Conservation (phyloP, 176 grass and related monocot species). For the Eragrostis nindensis region DNA sequence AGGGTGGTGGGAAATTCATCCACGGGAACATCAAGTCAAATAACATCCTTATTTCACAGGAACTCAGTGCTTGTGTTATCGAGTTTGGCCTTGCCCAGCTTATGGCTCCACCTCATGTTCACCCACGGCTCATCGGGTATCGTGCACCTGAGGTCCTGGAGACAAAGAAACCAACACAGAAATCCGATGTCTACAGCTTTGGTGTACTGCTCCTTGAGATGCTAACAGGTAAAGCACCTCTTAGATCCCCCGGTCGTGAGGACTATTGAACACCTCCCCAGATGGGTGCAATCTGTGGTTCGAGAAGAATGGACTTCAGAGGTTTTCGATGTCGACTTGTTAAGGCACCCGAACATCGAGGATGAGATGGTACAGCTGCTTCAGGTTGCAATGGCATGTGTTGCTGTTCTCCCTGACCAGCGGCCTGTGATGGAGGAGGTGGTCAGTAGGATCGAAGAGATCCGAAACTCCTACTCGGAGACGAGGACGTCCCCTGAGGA, state of each 20-base stretch:
- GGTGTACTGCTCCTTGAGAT: constrained; percentile 89
- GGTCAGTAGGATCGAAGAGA: constrained; percentile 70
- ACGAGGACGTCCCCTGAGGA: constrained; percentile 46
- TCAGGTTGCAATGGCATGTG: constrained; percentile 88
- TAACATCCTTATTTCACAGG: constrained; percentile 74
- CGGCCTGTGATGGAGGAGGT: constrained; percentile 76
- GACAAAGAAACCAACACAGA: constrained; percentile 63
- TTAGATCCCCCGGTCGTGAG: constrained; percentile 56
- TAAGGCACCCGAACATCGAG: constrained; percentile 70
- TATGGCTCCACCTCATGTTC: constrained; percentile 51
- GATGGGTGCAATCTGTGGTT: constrained; percentile 96
- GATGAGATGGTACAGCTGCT: constrained; percentile 96
- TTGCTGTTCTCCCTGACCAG: constrained; percentile 60
- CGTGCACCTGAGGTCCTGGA: constrained; percentile 82
- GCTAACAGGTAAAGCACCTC: constrained; percentile 79
- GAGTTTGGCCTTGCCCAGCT: constrained; percentile 74
- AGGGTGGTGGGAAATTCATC: constrained; percentile 50
- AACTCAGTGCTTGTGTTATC: constrained; percentile 52
- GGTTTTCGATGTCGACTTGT: constrained; percentile 92
- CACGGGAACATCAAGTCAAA: constrained; percentile 91
- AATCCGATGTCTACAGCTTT: constrained; percentile 94
- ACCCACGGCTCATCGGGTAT: constrained; percentile 62
- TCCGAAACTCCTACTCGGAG: constrained; percentile 42
- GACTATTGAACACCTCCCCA: constrained; percentile 77
- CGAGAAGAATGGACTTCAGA: constrained; percentile 94